Evolutionary conservation across 495 filamentous ascomycete species (phyloP).

Genomic region (Friedmanniomyces simplex): DNA sequence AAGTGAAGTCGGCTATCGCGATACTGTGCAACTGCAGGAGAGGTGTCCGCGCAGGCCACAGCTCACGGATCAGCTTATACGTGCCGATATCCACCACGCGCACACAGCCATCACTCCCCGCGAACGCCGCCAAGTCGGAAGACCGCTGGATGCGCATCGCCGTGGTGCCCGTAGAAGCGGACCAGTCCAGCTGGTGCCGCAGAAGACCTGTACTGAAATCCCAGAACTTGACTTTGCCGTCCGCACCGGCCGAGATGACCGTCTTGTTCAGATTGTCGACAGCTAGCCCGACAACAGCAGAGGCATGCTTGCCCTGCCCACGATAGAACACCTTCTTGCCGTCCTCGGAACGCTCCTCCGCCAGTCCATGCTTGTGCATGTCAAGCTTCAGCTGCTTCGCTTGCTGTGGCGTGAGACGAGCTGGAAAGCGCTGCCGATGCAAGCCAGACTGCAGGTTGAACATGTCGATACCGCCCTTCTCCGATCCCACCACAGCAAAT

Average conservation of each 20-base stretch:
- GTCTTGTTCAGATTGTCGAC: constrained; percentile 75
- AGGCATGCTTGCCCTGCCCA: constrained; percentile 56
- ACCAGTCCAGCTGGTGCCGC: constrained; percentile 75
- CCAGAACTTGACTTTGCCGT: constrained; percentile 99
- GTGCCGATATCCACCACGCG: constrained; percentile 86
- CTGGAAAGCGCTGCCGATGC: constrained; percentile 75
- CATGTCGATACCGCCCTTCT: constrained; percentile 72
- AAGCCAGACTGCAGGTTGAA: constrained; percentile 92
- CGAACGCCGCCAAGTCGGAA: constrained; percentile 79
- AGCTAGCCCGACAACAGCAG: constrained; percentile 72
- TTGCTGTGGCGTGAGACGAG: constrained; percentile 53
- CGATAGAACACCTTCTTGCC: constrained; percentile 33
- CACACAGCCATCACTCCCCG: constrained; percentile 80
- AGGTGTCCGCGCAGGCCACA: constrained; percentile 55
- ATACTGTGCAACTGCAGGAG: not conserved
- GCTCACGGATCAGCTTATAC: constrained; percentile 76
- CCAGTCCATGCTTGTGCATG: constrained; percentile 36
- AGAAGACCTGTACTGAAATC: constrained; percentile 72
- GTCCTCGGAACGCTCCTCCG: constrained; percentile 28
- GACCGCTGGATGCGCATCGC: constrained; percentile 65
- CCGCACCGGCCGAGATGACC: constrained; percentile 73
- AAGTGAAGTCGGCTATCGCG: constrained; percentile 39
- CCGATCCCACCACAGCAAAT: constrained; percentile 85
- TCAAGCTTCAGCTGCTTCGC: constrained; percentile 47
- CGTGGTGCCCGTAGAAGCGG: constrained; percentile 65